These are phyloP conservation scores for Cyclaneusma minus DNA, from an alignment of 2,329 filamentous ascomycete species.

Conservation along the genomic window DNA sequence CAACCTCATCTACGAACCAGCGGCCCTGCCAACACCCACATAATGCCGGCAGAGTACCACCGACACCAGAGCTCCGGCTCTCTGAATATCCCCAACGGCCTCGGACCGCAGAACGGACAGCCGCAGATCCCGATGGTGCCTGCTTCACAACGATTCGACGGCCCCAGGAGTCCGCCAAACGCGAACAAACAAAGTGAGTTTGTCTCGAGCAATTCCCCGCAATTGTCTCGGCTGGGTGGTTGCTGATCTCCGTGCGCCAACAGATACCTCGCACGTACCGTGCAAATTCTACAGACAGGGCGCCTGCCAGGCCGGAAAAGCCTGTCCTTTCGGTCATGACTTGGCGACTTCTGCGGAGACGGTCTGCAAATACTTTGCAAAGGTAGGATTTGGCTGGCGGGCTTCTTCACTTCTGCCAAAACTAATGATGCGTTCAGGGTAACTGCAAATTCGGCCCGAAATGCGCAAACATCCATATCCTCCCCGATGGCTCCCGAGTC, in stretches of 20 bases:
- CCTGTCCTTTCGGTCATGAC: conserved; percentile 93
- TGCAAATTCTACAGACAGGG: conserved; percentile 99
- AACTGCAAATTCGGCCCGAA: conserved; percentile 99
- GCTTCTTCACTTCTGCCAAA: background rate
- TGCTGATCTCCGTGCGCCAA: too few species aligned
- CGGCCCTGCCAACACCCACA: too few species aligned
- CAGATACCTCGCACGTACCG: conserved; percentile 91
- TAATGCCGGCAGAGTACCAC: too few species aligned
- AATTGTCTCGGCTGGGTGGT: too few species aligned
- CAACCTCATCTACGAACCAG: too few species aligned
- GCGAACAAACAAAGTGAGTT: too few species aligned
- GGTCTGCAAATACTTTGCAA: conserved; percentile 97
- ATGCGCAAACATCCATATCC: conserved; percentile 90
- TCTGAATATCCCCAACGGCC: conserved; percentile 6
- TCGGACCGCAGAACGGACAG: conserved; percentile 6
- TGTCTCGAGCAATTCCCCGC: too few species aligned
- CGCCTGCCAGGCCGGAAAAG: conserved; percentile 86
- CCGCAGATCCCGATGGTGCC: conserved; percentile 4
- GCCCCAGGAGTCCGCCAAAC: too few species aligned
- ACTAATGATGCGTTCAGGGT: conserved; percentile 41
- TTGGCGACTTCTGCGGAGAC: conserved; percentile 72
- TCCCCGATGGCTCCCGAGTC: conserved; percentile 83
- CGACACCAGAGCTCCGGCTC: conserved; percentile 2
- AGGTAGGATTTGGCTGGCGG: conserved; percentile 40
- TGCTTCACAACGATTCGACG: background rate